Evolutionary conservation across 2,329 filamentous ascomycete species (phyloP), one percentile per base, ranked within the genome.

Genomic region (Colletotrichum falcatum): DNA sequence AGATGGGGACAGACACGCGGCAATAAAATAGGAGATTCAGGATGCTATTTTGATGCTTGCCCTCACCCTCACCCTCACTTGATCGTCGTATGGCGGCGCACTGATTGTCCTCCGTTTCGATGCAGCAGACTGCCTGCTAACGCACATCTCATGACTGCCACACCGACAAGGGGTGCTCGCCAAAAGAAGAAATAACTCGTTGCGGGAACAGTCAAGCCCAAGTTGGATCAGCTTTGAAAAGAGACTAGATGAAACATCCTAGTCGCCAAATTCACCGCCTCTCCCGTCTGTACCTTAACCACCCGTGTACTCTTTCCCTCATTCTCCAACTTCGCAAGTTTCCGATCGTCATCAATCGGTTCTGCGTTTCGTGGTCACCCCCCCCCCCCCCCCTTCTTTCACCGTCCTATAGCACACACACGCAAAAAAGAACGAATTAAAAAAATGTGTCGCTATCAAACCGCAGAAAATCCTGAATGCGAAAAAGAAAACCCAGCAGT

Each of bases 181-280:
- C 2, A 20, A 37, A 39, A 14, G 37, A 5, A n/a, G 16, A 18
- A 16, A 39, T 5, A 46, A n/a, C 2, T 46, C 1, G 23, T 23
- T n/a, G 37, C 35, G 53, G 46, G 44, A 63, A 68, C 37, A 68
- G 44, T 54, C 44, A 49, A 54, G 64, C 64, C 26, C 58, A 63
- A 60, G 64, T 68, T 67, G 64, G 59, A 42, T 71, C 33, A 59
- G 68, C 64, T 68, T 67, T 33, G 64, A 53, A 49, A 28, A n/a
- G 39, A 62, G 65, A 63, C 65, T 60, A 59, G 28, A 53, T 16
- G 37, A 26, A 44, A n/a, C 23, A 11, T 42, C 48, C 26, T 37
- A 49, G 44, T 28, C 44, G 20, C 48, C 30, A 12, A 26, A 14
- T 12, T 44, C 14, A 16, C 23, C 59, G n/a, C 51, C 46, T n/a